A percentile compares a stretch with the other conserved stretches of the same genome.
phyloP scores from a whole-genome alignment of 345 rosid species.

The Aurinia saxatilis region DNA sequence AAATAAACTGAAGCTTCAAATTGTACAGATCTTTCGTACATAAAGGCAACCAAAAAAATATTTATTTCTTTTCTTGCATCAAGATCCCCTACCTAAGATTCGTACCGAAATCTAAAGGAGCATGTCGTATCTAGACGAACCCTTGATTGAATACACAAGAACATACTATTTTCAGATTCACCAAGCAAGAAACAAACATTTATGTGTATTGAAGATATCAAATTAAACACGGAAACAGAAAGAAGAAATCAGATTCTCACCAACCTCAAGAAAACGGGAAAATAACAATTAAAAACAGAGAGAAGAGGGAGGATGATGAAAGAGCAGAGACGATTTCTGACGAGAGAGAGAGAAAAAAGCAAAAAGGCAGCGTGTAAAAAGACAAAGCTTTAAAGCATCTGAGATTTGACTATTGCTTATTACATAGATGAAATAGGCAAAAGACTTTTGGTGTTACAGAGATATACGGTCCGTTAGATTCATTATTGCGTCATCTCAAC shows the following conservation, averaged over 20 bases:
- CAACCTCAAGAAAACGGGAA: constrained; percentile 14
- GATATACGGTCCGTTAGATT: constrained; percentile 26
- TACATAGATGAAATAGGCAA: neutral
- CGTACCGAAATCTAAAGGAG: neutral
- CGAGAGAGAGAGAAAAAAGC: neutral
- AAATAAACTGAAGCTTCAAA: neutral
- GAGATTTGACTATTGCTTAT: neutral
- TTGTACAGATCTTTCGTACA: neutral
- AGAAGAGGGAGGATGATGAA: neutral
- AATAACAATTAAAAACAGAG: neutral
- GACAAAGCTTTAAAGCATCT: neutral
- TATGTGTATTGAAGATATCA: too few species aligned
- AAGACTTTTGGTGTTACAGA: constrained; percentile 2
- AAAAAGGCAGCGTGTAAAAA: neutral
- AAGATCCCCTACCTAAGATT: neutral
- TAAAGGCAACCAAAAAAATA: too few species aligned
- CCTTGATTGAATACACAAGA: neutral
- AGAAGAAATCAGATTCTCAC: neutral
- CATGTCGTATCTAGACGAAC: neutral
- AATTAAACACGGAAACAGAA: neutral
- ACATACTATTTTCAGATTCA: constrained; percentile 4
- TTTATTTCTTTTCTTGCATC: neutral
- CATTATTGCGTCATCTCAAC: constrained; percentile 10
- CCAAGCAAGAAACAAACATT: neutral
- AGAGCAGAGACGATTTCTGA: neutral